These are phyloP conservation scores for Cunninghamia lanceolata DNA, from an alignment of 75 land plant genomes.

Conservation along the genomic window DNA sequence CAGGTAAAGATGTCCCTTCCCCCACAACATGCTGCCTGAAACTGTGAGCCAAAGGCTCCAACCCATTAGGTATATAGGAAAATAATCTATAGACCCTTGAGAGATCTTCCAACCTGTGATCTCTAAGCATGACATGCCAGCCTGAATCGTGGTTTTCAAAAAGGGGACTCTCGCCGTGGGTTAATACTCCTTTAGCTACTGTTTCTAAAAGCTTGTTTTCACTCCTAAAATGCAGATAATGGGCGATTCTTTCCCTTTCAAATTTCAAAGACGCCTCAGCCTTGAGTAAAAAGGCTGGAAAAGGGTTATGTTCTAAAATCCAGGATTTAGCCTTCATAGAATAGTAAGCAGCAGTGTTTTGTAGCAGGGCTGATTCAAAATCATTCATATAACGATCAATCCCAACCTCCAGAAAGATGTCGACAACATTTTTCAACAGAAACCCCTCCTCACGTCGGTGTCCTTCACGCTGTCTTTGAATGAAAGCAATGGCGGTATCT, in stretches of 20 bases:
- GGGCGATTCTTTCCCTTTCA: constrained; percentile 80
- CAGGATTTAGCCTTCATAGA: constrained; percentile 77
- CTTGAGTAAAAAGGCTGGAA: constrained; percentile 87
- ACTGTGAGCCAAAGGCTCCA: background rate
- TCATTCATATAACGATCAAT: constrained; percentile 77
- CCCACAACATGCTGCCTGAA: background rate
- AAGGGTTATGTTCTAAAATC: constrained; percentile 77
- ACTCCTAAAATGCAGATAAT: constrained; percentile 80
- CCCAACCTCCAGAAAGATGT: constrained; percentile 70
- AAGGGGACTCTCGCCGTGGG: constrained; percentile 7
- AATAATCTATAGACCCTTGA: background rate
- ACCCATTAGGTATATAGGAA: background rate
- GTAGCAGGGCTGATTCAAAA: constrained; percentile 76
- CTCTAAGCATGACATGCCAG: background rate
- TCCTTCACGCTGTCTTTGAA: constrained; percentile 90
- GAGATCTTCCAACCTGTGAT: background rate
- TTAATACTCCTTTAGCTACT: constrained; percentile 73
- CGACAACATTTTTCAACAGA: constrained; percentile 79
- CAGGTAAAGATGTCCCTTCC: background rate
- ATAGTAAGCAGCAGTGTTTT: constrained; percentile 80
- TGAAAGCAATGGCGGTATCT: constrained; percentile 83
- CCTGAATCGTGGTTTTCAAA: background rate
- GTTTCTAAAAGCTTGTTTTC: constrained; percentile 86
- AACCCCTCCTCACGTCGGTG: constrained; percentile 85
- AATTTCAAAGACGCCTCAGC: constrained; percentile 78